Conservation (phyloP, 768 basidiomycete genomes). For the Lentinula boryana region DNA sequence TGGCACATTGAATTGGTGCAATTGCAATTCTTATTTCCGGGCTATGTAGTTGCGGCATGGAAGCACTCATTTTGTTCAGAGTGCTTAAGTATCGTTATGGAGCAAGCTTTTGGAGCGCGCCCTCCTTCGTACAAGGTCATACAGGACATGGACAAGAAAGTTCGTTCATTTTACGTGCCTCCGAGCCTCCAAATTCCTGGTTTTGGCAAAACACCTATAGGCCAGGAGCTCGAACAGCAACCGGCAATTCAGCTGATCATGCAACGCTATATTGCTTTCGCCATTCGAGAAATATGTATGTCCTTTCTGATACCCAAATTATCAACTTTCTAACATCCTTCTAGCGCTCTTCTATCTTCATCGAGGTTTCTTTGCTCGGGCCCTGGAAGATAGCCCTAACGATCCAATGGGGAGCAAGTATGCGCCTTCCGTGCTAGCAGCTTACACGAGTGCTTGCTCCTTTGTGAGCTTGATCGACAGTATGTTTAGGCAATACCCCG, state of each 20-base stretch:
- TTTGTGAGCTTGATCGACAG: slow-evolving; percentile 63
- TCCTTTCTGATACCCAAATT: slow-evolving; percentile 4
- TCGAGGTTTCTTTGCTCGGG: slow-evolving; percentile 68
- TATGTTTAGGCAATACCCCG: slow-evolving; percentile 58
- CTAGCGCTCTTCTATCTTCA: slow-evolving; percentile 69
- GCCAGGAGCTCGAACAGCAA: slow-evolving; percentile 31
- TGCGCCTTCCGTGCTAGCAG: slow-evolving; percentile 61
- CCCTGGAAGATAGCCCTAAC: slow-evolving; percentile 52
- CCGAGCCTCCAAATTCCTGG: slow-evolving; percentile 61
- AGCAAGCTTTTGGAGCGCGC: slow-evolving; percentile 61
- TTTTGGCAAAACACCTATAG: slow-evolving; percentile 44
- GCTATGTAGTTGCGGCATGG: slow-evolving; percentile 53
- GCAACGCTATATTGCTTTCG: slow-evolving; percentile 61
- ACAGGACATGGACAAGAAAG: slow-evolving; percentile 61
- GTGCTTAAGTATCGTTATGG: slow-evolving; percentile 59
- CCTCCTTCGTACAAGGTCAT: slow-evolving; percentile 56
- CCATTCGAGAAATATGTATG: slow-evolving; percentile 65
- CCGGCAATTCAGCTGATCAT: slow-evolving; percentile 55
- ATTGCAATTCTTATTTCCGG: neutral
- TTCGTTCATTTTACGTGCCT: slow-evolving; percentile 58
- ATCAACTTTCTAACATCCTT: neutral
- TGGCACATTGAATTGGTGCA: neutral
- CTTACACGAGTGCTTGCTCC: slow-evolving; percentile 62
- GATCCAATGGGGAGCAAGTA: slow-evolving; percentile 71
- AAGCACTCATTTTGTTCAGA: slow-evolving; percentile 61